These are phyloP conservation scores for Erythrophleum ivorense DNA, from an alignment of 331 rosid species.

Conservation along the genomic window DNA sequence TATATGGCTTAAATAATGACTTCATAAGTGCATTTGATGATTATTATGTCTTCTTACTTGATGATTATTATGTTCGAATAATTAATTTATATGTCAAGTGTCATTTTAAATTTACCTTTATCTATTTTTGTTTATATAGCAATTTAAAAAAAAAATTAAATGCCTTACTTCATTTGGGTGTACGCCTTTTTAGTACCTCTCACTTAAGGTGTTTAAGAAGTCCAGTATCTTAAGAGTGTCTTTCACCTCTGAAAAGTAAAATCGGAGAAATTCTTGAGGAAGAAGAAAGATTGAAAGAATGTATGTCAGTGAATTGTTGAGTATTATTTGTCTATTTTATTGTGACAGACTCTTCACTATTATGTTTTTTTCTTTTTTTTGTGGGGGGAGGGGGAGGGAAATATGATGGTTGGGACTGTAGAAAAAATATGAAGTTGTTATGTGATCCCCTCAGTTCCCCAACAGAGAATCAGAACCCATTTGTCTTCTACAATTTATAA, in stretches of 20 bases:
- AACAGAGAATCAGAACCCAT: background rate
- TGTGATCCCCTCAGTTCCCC: background rate
- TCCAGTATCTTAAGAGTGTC: background rate
- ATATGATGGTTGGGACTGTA: background rate
- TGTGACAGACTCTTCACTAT: background rate
- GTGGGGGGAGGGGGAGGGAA: too few species aligned
- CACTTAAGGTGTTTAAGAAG: background rate
- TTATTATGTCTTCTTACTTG: background rate
- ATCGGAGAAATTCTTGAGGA: too few species aligned
- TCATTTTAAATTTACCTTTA: background rate
- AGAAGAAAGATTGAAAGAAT: too few species aligned
- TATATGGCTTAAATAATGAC: background rate
- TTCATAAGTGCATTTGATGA: background rate
- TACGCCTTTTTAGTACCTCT: background rate
- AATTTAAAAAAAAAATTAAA: too few species aligned
- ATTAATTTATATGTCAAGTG: background rate
- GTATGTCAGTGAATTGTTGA: background rate
- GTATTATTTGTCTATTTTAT: background rate
- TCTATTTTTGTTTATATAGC: background rate
- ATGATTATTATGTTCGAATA: background rate
- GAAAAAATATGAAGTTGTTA: background rate
- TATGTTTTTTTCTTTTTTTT: too few species aligned
- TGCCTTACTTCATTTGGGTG: background rate
- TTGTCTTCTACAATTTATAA: background rate
- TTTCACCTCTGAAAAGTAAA: background rate